A percentile compares a stretch with the other conserved stretches of the same genome.
Evolutionary conservation across 169 alveolate genomes (phyloP).

Genomic region (Besnoitia besnoiti): DNA sequence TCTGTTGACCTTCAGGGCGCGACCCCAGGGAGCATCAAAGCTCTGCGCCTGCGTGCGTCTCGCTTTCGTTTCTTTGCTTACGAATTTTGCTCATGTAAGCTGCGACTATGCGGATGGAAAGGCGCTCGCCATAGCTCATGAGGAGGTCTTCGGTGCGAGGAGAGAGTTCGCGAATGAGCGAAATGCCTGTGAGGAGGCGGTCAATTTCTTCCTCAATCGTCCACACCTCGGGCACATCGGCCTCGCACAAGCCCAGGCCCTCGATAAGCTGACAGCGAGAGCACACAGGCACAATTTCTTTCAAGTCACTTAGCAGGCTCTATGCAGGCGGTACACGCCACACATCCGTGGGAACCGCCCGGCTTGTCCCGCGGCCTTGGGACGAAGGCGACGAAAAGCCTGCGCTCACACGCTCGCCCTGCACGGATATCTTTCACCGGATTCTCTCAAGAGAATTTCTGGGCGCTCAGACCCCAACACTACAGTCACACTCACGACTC

Average conservation of each 20-base stretch:
- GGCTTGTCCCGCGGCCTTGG: too few relatives aligned
- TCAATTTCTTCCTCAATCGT: neutral
- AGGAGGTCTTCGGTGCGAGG: constrained; percentile 68
- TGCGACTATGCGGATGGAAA: constrained; percentile 68
- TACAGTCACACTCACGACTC: too few relatives aligned
- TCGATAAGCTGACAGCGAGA: neutral
- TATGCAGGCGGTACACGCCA: too few relatives aligned
- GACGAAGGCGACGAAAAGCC: too few relatives aligned
- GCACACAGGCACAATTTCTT: neutral
- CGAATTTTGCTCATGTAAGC: constrained; percentile 59
- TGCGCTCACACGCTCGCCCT: too few relatives aligned
- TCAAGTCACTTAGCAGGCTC: too few relatives aligned
- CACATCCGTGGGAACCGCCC: too few relatives aligned
- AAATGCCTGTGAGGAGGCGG: constrained; percentile 30
- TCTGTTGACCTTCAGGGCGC: neutral
- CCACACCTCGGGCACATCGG: neutral
- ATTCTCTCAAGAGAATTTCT: too few relatives aligned
- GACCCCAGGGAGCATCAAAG: neutral
- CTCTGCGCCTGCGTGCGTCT: neutral
- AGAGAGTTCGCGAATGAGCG: constrained; percentile 47
- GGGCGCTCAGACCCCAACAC: too few relatives aligned
- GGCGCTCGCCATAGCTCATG: constrained; percentile 70
- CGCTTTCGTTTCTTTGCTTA: neutral
- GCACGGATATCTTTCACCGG: too few relatives aligned
- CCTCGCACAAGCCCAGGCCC: constrained; percentile 6